phyloP scores from a whole-genome alignment of 2,329 filamentous ascomycete species.

The Macrophomina tecta region DNA sequence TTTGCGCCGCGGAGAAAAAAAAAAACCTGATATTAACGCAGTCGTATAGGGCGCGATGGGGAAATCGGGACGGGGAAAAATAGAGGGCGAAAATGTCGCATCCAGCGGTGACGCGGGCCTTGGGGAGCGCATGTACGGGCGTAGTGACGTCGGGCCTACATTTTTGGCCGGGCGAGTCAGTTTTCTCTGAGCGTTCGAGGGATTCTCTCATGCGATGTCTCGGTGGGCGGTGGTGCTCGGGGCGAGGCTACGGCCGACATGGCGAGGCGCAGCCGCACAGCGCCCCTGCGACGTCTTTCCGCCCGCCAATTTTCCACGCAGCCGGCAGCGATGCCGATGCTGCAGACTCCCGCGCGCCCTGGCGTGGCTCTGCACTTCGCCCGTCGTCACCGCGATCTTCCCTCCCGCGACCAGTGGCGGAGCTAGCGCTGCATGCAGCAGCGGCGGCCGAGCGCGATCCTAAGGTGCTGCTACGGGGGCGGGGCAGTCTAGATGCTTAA shows the following conservation, averaged over 20 bases:
- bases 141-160: not conserved
- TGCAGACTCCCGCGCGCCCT: not conserved
- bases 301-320: constrained; percentile 1
- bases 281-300: not conserved
- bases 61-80: not conserved
- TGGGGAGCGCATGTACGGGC: not conserved
- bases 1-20: constrained; percentile 4
- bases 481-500: not conserved
- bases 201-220: not conserved
- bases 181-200: not conserved
- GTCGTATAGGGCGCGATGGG: not conserved
- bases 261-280: not conserved
- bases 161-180: not conserved
- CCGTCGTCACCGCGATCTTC: not conserved
- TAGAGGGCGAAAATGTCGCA: not conserved
- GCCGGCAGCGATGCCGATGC: not conserved
- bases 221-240: not conserved
- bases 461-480: not conserved
- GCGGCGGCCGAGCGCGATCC: constrained; percentile 4
- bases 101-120: constrained; percentile 10
- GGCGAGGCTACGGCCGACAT: not conserved
- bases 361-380: not conserved
- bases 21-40: not conserved
- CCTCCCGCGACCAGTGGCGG: not conserved
- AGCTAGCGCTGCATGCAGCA: constrained; percentile 8